Evolutionary conservation across 2,329 filamentous ascomycete genomes (phyloP), one percentile per base, ranked within the genome.

Genomic region (Beauveria asiatica): DNA sequence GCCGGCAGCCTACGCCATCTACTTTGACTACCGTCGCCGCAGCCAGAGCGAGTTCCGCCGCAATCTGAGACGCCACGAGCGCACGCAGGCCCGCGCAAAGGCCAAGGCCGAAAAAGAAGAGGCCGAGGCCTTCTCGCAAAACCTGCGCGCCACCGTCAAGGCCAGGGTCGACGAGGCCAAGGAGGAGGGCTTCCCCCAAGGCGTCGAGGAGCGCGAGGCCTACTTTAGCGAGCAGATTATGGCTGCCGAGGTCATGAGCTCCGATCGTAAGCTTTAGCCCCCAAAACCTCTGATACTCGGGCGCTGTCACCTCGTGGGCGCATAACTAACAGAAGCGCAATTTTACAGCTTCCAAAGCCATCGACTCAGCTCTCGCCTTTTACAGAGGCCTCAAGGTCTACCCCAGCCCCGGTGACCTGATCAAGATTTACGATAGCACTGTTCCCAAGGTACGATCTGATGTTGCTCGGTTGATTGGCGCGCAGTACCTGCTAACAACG

Each of bases 361-460:
- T 96, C 62, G 92, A 97, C 66, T 90, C 94, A 56, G 93, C 94
- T 52, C 80, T 97, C 63, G 91, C 90, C 75, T 99, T 99, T 79
- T 99, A 97, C 84, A 95, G 92, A 82, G 94, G 92, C 49, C 84
- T 99, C 67, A 99, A 99, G 83, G 94, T 97, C 68, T 99, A 99
- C 78, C 94, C 94, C 57, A 89, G 90, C 69, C 94, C 93, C 13
- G 84, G 87, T 68, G 94, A 97, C 71, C 81, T 99, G 69, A 97
- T 99, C 74, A 84, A 84, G 70, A 96, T 99, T 75, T 99, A 99
- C 77, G 94, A 99, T 76, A 96, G 96, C 84, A 97, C 94, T 37
- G 92, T 97, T 50, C 88, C 93, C 68, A 97, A 97, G 89, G 92
- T 91, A 51, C 21, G 45, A 19, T 37, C 13, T 23, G 21, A n/a